Percentiles rank a stretch among this genome's conserved stretches.
phyloP scores from a whole-genome alignment of 495 filamentous ascomycete genomes.

The Penicillium manginii region DNA sequence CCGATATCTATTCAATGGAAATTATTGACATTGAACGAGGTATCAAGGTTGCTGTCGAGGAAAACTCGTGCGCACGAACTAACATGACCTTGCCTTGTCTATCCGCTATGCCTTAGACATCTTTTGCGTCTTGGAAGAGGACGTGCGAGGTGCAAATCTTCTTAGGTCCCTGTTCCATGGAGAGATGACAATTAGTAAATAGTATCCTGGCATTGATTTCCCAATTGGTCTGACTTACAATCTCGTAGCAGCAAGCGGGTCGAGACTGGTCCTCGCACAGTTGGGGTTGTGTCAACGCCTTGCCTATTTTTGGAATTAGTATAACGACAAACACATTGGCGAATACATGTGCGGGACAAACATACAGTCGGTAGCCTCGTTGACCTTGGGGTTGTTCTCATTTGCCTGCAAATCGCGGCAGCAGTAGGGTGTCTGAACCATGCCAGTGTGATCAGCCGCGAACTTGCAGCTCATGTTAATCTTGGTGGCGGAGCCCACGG shows the following conservation, averaged over 20 bases:
- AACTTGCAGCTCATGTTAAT: slow-evolving; percentile 41
- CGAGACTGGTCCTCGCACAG: slow-evolving; percentile 35
- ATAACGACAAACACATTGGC: not conserved
- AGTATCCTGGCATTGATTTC: not conserved
- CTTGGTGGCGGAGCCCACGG: slow-evolving; percentile 28
- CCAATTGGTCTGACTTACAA: slow-evolving; percentile 9
- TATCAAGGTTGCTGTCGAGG: not conserved
- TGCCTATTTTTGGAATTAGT: not conserved
- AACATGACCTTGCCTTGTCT: slow-evolving; percentile 6
- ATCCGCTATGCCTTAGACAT: slow-evolving; percentile 14
- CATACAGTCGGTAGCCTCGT: slow-evolving; percentile 37
- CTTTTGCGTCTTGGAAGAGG: slow-evolving; percentile 26
- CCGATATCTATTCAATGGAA: slow-evolving; percentile 14
- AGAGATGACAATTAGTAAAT: not conserved
- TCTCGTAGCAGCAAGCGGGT: slow-evolving; percentile 31
- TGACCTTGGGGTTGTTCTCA: slow-evolving; percentile 28
- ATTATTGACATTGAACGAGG: slow-evolving; percentile 24
- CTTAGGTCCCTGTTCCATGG: slow-evolving; percentile 24
- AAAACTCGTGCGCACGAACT: slow-evolving; percentile 8
- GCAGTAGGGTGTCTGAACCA: slow-evolving; percentile 45
- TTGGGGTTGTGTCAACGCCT: slow-evolving; percentile 21
- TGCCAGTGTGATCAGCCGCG: slow-evolving; percentile 37
- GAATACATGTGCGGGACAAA: not conserved
- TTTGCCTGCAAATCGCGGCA: slow-evolving; percentile 34
- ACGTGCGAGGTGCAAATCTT: slow-evolving; percentile 38